Conservation (phyloP, 345 rosid species). For the Gossypium anomalum region DNA sequence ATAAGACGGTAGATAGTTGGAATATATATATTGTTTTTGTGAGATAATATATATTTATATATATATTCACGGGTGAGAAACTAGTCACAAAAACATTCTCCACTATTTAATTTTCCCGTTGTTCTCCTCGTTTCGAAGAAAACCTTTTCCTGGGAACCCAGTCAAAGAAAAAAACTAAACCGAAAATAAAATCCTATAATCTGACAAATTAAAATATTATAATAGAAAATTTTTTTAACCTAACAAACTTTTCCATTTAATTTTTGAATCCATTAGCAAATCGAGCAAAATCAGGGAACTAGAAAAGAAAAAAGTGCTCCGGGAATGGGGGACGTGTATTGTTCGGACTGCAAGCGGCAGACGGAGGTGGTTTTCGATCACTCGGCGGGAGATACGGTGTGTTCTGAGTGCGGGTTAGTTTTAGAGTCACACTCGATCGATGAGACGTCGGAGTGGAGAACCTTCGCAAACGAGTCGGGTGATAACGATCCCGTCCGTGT, state of each 20-base stretch:
- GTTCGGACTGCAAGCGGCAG: conserved; percentile 74
- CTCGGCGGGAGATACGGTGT: conserved; percentile 95
- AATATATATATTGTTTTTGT: no score
- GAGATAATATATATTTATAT: no score
- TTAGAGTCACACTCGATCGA: conserved; percentile 97
- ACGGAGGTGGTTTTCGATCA: conserved; percentile 98
- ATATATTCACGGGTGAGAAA: no score
- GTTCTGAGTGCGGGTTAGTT: conserved; percentile 97
- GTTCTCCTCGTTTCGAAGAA: no score
- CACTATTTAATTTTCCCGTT: no score
- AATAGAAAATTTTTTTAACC: not conserved
- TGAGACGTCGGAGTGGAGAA: conserved; percentile 98
- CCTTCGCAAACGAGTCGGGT: conserved; percentile 89
- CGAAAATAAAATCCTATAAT: no score
- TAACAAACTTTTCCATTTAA: not conserved
- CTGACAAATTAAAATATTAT: no score
- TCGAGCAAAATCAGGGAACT: not conserved
- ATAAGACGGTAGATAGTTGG: no score
- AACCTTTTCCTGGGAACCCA: no score
- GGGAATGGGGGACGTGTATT: conserved; percentile 72
- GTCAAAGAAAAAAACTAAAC: no score
- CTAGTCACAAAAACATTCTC: no score
- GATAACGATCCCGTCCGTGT: conserved; percentile 96
- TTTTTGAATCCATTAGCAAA: not conserved
- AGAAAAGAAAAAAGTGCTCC: not conserved